These are phyloP conservation scores for Ambrosiella xylebori DNA, from an alignment of 2,329 filamentous ascomycete species.

Conservation along the genomic window DNA sequence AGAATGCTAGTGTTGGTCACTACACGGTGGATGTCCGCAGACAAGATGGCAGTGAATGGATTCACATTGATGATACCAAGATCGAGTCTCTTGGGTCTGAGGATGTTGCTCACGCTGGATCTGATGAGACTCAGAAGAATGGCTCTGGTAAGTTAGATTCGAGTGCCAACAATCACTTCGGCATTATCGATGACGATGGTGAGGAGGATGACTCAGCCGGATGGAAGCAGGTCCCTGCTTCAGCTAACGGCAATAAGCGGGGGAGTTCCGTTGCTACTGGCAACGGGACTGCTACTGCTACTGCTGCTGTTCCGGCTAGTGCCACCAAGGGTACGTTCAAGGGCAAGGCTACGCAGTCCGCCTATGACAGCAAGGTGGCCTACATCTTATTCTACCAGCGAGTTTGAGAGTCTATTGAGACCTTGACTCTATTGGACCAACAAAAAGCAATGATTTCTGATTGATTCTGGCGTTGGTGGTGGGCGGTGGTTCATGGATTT, in stretches of 20 bases:
- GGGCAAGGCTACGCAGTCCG: constrained; percentile 40
- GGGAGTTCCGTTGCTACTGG: constrained; percentile 57
- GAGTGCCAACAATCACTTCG: constrained; percentile 44
- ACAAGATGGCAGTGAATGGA: constrained; percentile 91
- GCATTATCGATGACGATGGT: constrained; percentile 25
- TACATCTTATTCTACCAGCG: constrained; percentile 93
- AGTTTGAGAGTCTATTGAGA: constrained; percentile 26
- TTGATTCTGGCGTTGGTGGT: constrained; percentile 2
- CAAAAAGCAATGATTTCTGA: not conserved
- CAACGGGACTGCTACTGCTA: not conserved
- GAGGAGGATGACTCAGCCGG: constrained; percentile 49
- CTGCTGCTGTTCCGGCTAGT: constrained; percentile 14
- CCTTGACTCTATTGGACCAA: not conserved
- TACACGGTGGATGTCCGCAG: constrained; percentile 95
- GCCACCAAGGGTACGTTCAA: constrained; percentile 31
- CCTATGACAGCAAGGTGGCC: constrained; percentile 90
- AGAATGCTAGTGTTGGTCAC: constrained; percentile 87
- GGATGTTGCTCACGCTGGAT: constrained; percentile 70
- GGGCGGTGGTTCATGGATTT: not conserved
- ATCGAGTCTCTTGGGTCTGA: constrained; percentile 72
- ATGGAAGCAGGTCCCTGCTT: constrained; percentile 64
- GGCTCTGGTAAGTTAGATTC: constrained; percentile 18
- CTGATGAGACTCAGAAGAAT: constrained; percentile 40
- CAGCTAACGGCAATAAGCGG: constrained; percentile 47
- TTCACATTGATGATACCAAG: constrained; percentile 84